Evolutionary conservation across 176 grass and related monocot genomes (phyloP).

Genomic region (Oryza longistaminata): DNA sequence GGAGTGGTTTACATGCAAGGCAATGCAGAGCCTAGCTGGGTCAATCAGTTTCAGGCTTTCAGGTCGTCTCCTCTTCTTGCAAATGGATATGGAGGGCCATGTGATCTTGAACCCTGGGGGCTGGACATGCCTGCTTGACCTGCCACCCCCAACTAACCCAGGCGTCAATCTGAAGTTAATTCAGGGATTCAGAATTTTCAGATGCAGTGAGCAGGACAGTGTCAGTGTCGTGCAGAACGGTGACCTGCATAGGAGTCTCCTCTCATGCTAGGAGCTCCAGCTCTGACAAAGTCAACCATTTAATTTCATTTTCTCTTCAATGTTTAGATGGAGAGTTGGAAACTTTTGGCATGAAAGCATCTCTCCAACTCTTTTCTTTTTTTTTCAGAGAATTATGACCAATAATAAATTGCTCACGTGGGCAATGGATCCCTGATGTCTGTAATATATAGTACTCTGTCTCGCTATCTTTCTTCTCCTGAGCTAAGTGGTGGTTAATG

Average conservation of each 20-base stretch:
- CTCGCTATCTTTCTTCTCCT: background rate
- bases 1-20: too few species aligned
- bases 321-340: background rate
- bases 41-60: background rate
- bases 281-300: background rate
- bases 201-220: background rate
- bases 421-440: background rate
- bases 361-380: background rate
- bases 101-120: background rate
- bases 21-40: background rate
- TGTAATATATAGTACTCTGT: background rate
- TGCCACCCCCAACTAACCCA: too few species aligned
- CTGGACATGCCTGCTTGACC: background rate
- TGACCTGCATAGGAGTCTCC: background rate
- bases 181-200: background rate
- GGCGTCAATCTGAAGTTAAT: slow-evolving; percentile 8
- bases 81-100: background rate
- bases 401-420: background rate
- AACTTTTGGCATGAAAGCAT: background rate
- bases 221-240: background rate
- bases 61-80: background rate
- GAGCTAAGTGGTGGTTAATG: background rate
- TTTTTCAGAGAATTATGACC: background rate
- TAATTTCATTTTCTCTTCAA: background rate
- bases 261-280: background rate